Conservation (phyloP, 768 basidiomycete genomes). For the Russula foetens region DNA sequence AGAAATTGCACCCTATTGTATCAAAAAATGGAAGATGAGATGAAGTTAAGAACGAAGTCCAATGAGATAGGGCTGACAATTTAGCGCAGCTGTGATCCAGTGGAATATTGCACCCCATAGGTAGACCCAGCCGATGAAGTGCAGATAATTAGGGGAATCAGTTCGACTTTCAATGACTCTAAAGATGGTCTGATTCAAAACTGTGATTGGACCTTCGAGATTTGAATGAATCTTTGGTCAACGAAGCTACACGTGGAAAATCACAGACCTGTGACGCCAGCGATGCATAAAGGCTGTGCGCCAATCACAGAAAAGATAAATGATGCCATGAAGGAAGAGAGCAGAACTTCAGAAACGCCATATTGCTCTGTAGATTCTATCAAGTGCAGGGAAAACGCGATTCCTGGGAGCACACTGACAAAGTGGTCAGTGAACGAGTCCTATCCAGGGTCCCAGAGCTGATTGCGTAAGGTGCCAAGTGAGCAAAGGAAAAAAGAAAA, state of each 20-base stretch:
- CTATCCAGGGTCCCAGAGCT: too few relatives aligned
- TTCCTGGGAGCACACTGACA: constrained; percentile 72
- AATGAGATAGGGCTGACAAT: constrained; percentile 38
- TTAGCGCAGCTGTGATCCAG: constrained; percentile 72
- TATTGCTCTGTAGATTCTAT: constrained; percentile 89
- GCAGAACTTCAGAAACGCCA: constrained; percentile 79
- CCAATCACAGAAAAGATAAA: constrained; percentile 82
- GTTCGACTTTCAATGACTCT: constrained; percentile 53
- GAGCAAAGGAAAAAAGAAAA: too few relatives aligned
- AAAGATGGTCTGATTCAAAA: constrained; percentile 87
- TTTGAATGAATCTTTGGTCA: background rate
- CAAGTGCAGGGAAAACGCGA: constrained; percentile 86
- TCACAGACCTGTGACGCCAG: constrained; percentile 75
- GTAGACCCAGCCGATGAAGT: constrained; percentile 90
- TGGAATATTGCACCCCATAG: constrained; percentile 84
- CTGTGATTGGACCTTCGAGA: constrained; percentile 72
- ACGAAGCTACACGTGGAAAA: background rate
- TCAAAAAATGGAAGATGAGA: background rate
- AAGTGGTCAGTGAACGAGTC: background rate
- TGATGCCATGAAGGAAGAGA: constrained; percentile 83
- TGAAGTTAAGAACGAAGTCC: constrained; percentile 19
- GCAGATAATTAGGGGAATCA: constrained; percentile 66
- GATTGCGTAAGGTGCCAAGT: too few relatives aligned
- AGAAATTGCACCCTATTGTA: constrained; percentile 63
- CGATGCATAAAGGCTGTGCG: constrained; percentile 86